A percentile compares a stretch with the other conserved stretches of the same genome.
Evolutionary conservation across 1,139 yeast genomes (phyloP).

Genomic region (Candida smagusa): DNA sequence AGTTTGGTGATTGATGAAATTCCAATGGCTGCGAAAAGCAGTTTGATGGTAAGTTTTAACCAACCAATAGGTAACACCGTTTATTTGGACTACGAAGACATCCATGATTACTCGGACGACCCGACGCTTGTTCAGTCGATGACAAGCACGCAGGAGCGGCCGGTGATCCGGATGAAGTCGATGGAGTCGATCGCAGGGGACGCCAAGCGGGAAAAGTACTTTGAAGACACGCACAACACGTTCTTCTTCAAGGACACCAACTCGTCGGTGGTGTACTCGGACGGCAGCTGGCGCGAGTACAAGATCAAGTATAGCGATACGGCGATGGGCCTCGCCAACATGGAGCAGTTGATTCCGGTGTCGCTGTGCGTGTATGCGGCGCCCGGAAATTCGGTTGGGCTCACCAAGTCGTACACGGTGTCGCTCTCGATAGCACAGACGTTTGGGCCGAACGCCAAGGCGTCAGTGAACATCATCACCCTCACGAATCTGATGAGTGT

Average conservation of each 20-base stretch:
- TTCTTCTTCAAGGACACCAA: constrained; percentile 4
- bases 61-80: background rate
- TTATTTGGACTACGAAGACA: background rate
- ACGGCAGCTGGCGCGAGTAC: constrained; percentile 5
- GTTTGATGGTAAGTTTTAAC: background rate
- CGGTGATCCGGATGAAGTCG: constrained; percentile 4
- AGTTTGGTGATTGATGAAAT: background rate
- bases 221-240: constrained; percentile 3
- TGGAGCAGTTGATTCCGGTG: constrained; percentile 6
- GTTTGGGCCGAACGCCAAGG: background rate
- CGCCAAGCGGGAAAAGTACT: constrained; percentile 1
- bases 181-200: constrained; percentile 3
- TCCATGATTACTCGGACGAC: constrained; percentile 1
- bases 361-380: constrained; percentile 6
- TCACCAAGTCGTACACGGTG: constrained; percentile 3
- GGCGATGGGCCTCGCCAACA: background rate
- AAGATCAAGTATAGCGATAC: background rate
- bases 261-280: constrained; percentile 1
- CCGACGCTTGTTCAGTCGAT: background rate
- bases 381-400: constrained; percentile 1
- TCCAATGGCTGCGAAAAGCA: constrained; percentile 1
- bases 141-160: background rate
- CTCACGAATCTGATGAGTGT: background rate
- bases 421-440: background rate
- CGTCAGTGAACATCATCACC: background rate